Conservation (phyloP, 768 basidiomycete genomes). For the Rhodotorula babjevae region DNA sequence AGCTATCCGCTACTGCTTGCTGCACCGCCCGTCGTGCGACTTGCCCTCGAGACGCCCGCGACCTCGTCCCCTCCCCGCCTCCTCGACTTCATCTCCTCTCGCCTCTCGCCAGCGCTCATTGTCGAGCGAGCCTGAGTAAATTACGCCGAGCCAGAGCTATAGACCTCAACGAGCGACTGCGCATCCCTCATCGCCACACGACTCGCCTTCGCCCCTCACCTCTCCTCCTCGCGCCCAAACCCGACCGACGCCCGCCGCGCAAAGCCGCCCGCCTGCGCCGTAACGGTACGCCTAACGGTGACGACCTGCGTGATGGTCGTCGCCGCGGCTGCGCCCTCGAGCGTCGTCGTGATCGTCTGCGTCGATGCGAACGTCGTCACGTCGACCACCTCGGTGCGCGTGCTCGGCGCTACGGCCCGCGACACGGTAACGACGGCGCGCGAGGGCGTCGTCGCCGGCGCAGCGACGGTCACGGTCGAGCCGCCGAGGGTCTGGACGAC, state of each 20-base stretch:
- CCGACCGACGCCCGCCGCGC: background rate
- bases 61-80: no score
- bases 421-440: constrained; percentile 7
- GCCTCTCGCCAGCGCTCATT: no score
- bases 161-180: no score
- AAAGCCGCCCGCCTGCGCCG: background rate
- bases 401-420: constrained; percentile 7
- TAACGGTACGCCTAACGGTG: constrained; percentile 13
- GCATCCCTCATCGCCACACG: no score
- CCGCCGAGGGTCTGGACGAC: constrained; percentile 6
- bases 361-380: constrained; percentile 23
- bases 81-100: no score
- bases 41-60: no score
- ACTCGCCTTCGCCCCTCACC: no score
- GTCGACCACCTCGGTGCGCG: constrained; percentile 12
- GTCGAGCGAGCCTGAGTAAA: no score
- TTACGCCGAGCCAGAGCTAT: no score
- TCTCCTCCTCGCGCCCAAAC: background rate
- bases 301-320: constrained; percentile 10
- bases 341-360: constrained; percentile 24
- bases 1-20: no score
- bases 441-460: background rate
- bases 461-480: constrained; percentile 8
- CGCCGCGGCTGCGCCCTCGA: background rate
- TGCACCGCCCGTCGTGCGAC: no score